Conservation (phyloP, 345 rosid genomes). For the Eucalyptus dawsonii region DNA sequence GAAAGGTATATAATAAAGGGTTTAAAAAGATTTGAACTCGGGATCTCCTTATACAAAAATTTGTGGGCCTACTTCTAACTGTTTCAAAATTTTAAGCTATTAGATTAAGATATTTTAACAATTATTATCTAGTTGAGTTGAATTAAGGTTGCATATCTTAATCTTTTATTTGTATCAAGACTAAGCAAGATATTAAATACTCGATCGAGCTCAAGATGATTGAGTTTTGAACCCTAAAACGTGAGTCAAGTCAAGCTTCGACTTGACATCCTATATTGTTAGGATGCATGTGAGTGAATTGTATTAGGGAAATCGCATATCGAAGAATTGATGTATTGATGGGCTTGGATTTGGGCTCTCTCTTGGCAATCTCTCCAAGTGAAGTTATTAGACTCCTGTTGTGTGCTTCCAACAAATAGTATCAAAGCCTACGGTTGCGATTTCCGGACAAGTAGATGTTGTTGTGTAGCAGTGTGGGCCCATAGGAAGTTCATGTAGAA, state of each 20-base stretch:
- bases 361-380: too few relatives aligned
- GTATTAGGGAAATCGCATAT: too few relatives aligned
- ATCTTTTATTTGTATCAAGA: neutral
- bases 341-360: too few relatives aligned
- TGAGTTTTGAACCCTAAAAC: neutral
- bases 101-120: neutral
- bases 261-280: too few relatives aligned
- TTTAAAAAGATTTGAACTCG: neutral
- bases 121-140: neutral
- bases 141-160: neutral
- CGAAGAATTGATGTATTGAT: too few relatives aligned
- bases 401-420: rapidly evolving
- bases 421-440: too few relatives aligned
- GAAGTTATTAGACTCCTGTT: too few relatives aligned
- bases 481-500: too few relatives aligned
- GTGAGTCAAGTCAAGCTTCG: neutral
- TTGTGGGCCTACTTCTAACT: neutral
- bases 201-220: neutral
- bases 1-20: neutral
- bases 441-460: too few relatives aligned
- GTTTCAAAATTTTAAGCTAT: neutral
- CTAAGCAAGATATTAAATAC: neutral
- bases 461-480: too few relatives aligned
- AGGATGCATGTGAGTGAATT: too few relatives aligned
- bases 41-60: neutral